Evolutionary conservation across 1,284 basidiomycete species (phyloP).

Genomic region (Clitocybe nebularis): DNA sequence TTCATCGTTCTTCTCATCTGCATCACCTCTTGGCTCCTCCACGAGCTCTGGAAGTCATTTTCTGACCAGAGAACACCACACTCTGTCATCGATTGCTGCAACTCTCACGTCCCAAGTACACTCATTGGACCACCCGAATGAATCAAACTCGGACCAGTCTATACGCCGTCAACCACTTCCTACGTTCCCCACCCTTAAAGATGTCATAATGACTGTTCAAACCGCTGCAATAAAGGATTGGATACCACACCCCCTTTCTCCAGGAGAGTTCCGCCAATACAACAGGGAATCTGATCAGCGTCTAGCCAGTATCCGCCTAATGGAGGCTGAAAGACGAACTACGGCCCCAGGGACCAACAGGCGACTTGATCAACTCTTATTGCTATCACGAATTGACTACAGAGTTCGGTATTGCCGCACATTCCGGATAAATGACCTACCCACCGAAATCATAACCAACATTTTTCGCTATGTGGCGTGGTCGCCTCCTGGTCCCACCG

Average conservation of each 20-base stretch:
- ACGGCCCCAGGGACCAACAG: conserved; percentile 14
- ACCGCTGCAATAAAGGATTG: conserved; percentile 18
- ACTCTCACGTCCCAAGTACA: too few relatives aligned
- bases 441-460: conserved; percentile 56
- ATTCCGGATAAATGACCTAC: conserved; percentile 60
- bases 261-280: conserved; percentile 18
- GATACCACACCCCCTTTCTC: conserved; percentile 21
- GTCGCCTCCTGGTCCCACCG: conserved; percentile 32
- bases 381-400: conserved; percentile 27
- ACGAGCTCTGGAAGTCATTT: too few relatives aligned
- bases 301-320: conserved; percentile 19
- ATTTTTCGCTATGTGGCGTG: conserved; percentile 57
- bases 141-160: too few relatives aligned
- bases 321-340: conserved; percentile 19
- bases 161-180: too few relatives aligned
- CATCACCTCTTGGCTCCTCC: too few relatives aligned
- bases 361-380: conserved; percentile 25
- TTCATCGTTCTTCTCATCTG: too few relatives aligned
- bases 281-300: conserved; percentile 20
- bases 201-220: conserved; percentile 9
- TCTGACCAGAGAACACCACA: too few relatives aligned
- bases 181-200: too few relatives aligned
- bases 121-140: too few relatives aligned
- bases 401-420: conserved; percentile 26
- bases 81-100: too few relatives aligned